A percentile compares a stretch with the other conserved stretches of the same genome.
Evolutionary conservation across 78 protist species (phyloP).

Genomic region (Pelomyxa schiedti): DNA sequence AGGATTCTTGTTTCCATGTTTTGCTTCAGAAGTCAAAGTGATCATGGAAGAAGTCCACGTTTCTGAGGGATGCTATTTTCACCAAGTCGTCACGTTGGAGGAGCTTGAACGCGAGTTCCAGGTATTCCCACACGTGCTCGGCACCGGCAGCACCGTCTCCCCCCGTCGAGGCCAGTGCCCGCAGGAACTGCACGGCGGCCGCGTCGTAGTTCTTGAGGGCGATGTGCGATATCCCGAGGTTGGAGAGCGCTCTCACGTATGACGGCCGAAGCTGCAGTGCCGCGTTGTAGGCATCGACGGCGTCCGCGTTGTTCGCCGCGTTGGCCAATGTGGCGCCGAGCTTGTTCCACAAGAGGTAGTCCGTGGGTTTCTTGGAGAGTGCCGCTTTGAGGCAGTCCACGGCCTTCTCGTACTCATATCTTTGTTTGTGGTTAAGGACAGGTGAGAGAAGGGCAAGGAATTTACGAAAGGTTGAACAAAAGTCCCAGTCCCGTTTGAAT

Average conservation of each 20-base stretch:
- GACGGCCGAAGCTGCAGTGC: constrained; percentile 70
- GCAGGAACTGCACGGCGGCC: constrained; percentile 50
- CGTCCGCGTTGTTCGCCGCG: constrained; percentile 39
- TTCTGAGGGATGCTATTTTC: neutral
- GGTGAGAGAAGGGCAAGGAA: neutral
- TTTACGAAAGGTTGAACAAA: neutral
- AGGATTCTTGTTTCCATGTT: too few relatives aligned
- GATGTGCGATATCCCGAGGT: constrained; percentile 71
- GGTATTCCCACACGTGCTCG: constrained; percentile 43
- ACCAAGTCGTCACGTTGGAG: constrained; percentile 38
- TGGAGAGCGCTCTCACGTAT: constrained; percentile 72
- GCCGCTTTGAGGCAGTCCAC: constrained; percentile 63
- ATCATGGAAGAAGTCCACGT: constrained; percentile 17
- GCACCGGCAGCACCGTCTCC: constrained; percentile 37
- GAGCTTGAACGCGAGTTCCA: constrained; percentile 20
- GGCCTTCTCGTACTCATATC: constrained; percentile 69
- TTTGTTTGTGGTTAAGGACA: constrained; percentile 47
- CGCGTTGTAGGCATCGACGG: constrained; percentile 62
- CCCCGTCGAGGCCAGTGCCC: constrained; percentile 49
- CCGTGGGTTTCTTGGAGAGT: constrained; percentile 24
- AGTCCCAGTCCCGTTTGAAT: constrained; percentile 70
- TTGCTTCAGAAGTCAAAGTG: constrained; percentile 45
- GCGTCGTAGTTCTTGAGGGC: constrained; percentile 38
- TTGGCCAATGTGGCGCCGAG: constrained; percentile 89
- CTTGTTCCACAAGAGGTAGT: constrained; percentile 77